Conservation (phyloP, 1,284 basidiomycete species). For the Austroboletus niveus region DNA sequence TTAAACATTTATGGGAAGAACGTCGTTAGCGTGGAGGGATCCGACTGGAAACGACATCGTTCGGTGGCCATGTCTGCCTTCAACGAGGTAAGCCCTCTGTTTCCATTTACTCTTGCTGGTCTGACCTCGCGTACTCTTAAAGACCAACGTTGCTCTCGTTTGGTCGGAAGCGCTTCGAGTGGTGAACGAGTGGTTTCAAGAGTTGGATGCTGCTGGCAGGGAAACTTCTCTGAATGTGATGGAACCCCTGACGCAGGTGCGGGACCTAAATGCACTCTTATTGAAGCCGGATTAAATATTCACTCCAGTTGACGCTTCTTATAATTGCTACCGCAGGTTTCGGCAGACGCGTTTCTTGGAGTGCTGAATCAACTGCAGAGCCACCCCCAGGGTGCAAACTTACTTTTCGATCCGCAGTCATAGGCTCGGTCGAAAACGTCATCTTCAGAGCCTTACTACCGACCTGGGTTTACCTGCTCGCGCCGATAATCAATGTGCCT, state of each 20-base stretch:
- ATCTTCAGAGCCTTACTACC: constrained; percentile 34
- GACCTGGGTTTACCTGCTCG: constrained; percentile 32
- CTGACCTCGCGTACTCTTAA: constrained; percentile 12
- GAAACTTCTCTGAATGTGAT: constrained; percentile 30
- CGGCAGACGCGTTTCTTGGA: constrained; percentile 37
- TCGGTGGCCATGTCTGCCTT: constrained; percentile 28
- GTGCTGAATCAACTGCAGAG: constrained; percentile 23
- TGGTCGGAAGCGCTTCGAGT: constrained; percentile 43
- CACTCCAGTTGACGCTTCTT: constrained; percentile 36
- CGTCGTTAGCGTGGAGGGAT: constrained; percentile 18
- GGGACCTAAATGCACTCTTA: neutral
- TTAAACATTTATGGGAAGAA: constrained; percentile 25
- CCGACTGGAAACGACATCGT: constrained; percentile 29
- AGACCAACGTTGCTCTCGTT: constrained; percentile 44
- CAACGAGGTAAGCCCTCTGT: constrained; percentile 18
- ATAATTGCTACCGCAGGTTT: constrained; percentile 45
- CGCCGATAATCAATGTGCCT: constrained; percentile 33
- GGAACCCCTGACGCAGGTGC: constrained; percentile 31
- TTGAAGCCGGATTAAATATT: neutral
- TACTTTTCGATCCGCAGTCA: constrained; percentile 36
- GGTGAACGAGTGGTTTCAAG: constrained; percentile 44
- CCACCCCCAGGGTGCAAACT: constrained; percentile 33
- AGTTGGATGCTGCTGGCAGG: constrained; percentile 30
- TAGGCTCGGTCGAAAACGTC: constrained; percentile 27
- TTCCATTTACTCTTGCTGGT: neutral